Evolutionary conservation across 73 alveolate genomes (phyloP).

Genomic region (Strombidium stylifer): DNA sequence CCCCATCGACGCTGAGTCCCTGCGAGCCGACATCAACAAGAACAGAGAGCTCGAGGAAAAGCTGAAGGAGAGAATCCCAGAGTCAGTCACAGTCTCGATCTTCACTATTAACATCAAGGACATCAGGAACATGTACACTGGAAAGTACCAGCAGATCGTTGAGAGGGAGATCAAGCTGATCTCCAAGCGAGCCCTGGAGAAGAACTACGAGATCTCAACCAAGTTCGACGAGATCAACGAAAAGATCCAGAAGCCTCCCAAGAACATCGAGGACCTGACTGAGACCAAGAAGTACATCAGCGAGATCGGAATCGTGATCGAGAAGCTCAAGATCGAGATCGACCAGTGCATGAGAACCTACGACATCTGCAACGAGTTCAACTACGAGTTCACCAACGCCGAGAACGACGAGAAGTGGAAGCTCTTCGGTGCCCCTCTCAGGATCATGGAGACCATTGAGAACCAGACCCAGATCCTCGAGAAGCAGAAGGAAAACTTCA

Average conservation of each 20-base stretch:
- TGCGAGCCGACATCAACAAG: conserved; percentile 87
- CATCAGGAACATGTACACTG: conserved; percentile 88
- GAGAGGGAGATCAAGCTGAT: conserved; percentile 92
- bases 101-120: conserved; percentile 95
- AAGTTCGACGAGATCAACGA: conserved; percentile 94
- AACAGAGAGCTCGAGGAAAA: conserved; percentile 84
- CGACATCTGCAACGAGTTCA: conserved; percentile 92
- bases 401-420: conserved; percentile 94
- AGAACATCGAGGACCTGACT: conserved; percentile 93
- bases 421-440: conserved; percentile 94
- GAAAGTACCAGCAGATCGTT: conserved; percentile 85
- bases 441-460: conserved; percentile 84
- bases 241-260: conserved; percentile 91
- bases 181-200: conserved; percentile 92
- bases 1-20: conserved; percentile 84
- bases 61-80: conserved; percentile 86
- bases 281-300: conserved; percentile 91
- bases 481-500: conserved; percentile 88
- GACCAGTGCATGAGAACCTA: conserved; percentile 82
- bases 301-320: conserved; percentile 90
- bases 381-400: conserved; percentile 82
- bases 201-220: conserved; percentile 79
- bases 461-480: conserved; percentile 86
- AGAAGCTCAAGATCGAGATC: conserved; percentile 87
- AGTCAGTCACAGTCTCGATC: conserved; percentile 87